A percentile compares a stretch with the other conserved stretches of the same genome.
Evolutionary conservation across 2,329 filamentous ascomycete species (phyloP).

Genomic region (Paecilomyces fulvus): DNA sequence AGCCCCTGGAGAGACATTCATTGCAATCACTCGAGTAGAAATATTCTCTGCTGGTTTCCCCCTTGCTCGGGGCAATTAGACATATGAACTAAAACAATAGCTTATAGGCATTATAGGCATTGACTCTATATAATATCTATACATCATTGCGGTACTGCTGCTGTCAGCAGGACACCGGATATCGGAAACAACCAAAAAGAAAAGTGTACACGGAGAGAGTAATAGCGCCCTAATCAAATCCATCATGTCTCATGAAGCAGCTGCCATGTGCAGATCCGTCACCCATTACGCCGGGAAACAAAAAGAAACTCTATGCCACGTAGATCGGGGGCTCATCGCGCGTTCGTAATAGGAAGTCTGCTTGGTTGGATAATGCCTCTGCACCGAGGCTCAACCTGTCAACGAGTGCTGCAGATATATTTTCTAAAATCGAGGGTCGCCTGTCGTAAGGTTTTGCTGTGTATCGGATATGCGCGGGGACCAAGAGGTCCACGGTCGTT

Average conservation of each 20-base stretch:
- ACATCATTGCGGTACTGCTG: background rate
- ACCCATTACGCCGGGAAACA: background rate
- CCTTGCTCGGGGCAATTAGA: too few relatives aligned
- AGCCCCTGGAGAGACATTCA: too few relatives aligned
- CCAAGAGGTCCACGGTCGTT: background rate
- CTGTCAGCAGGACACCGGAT: background rate
- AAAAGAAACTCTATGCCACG: background rate
- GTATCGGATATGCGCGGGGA: constrained; percentile 4
- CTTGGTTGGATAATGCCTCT: background rate
- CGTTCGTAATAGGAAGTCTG: background rate
- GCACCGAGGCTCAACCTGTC: background rate
- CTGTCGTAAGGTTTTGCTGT: background rate
- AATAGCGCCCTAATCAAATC: background rate
- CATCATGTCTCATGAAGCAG: background rate
- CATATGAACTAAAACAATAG: background rate
- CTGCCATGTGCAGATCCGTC: background rate
- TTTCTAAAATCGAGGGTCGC: background rate
- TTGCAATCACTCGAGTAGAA: too few relatives aligned
- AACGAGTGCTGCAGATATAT: background rate
- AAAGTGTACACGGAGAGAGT: background rate
- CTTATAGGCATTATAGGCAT: background rate
- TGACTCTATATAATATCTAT: background rate
- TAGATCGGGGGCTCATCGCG: background rate
- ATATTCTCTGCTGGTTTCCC: too few relatives aligned
- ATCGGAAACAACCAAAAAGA: background rate